These are phyloP conservation scores for Erodium trifolium DNA, from an alignment of 441 rosid genomes.

Conservation along the genomic window DNA sequence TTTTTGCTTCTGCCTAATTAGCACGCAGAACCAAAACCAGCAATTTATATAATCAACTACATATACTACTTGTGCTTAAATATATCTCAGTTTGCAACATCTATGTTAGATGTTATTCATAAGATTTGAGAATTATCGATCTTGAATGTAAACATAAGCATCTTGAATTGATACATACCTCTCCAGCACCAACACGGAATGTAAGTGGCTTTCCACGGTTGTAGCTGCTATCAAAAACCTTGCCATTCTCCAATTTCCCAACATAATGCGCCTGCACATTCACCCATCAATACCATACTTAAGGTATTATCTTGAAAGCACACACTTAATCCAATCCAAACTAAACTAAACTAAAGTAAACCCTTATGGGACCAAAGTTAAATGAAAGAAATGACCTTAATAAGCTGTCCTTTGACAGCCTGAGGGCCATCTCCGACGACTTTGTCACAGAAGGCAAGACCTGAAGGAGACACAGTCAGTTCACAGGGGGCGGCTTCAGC, in stretches of 20 bases:
- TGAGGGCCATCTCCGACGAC: constrained; percentile 65
- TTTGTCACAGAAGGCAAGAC: constrained; percentile 80
- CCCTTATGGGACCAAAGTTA: too few species aligned
- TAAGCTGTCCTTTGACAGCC: constrained; percentile 71
- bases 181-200: constrained; percentile 72
- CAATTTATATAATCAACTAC: too few species aligned
- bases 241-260: constrained; percentile 78
- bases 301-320: not conserved
- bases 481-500: constrained; percentile 46
- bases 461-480: constrained; percentile 64
- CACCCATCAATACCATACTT: not conserved
- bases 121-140: too few species aligned
- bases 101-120: too few species aligned
- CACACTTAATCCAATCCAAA: not conserved
- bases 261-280: constrained; percentile 57
- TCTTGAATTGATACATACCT: constrained; percentile 36
- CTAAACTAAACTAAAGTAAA: too few species aligned
- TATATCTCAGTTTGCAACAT: too few species aligned
- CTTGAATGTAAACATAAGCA: too few species aligned
- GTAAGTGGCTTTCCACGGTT: constrained; percentile 75
- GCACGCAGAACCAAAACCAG: too few species aligned
- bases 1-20: too few species aligned
- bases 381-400: constrained; percentile 40
- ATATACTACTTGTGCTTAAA: too few species aligned
- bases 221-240: constrained; percentile 86